phyloP scores from a whole-genome alignment of 2,329 filamentous ascomycete species.

The Chrysoporthe puriensis region DNA sequence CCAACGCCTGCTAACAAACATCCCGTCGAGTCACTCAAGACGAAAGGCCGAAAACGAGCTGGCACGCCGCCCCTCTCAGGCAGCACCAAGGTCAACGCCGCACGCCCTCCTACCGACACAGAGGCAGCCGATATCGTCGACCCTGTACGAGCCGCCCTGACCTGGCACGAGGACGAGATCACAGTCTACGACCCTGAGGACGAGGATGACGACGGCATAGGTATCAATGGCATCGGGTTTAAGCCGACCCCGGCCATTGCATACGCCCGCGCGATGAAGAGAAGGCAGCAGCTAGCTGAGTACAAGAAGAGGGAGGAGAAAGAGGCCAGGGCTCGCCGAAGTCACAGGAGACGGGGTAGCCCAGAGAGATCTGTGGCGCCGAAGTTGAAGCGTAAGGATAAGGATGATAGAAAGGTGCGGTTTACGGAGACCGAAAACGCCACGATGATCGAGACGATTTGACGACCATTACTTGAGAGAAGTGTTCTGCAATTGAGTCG shows the following conservation, averaged over 20 bases:
- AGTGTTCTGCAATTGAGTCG: background rate
- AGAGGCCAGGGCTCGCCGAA: constrained; percentile 62
- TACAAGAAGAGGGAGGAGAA: constrained; percentile 64
- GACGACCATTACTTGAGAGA: background rate
- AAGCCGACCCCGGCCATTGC: constrained; percentile 65
- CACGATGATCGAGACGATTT: constrained; percentile 24
- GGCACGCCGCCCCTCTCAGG: constrained; percentile 43
- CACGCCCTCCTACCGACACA: constrained; percentile 36
- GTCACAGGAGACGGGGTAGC: constrained; percentile 51
- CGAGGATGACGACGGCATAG: constrained; percentile 67
- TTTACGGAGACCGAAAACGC: constrained; percentile 45
- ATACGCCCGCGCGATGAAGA: constrained; percentile 58
- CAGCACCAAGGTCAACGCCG: constrained; percentile 28
- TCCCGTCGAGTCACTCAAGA: constrained; percentile 14
- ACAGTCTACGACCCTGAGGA: constrained; percentile 68
- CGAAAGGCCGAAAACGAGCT: constrained; percentile 29
- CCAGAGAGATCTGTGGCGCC: constrained; percentile 31
- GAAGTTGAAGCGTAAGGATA: constrained; percentile 35
- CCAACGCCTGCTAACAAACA: constrained; percentile 13
- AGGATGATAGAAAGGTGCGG: constrained; percentile 41
- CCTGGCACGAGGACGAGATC: constrained; percentile 71
- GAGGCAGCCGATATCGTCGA: constrained; percentile 48
- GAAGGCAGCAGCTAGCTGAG: constrained; percentile 64
- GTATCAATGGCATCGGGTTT: constrained; percentile 71
- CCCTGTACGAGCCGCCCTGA: constrained; percentile 61